These are phyloP conservation scores for Debaryomyces fabryi DNA, from an alignment of 1,139 yeast genomes.

Conservation along the genomic window DNA sequence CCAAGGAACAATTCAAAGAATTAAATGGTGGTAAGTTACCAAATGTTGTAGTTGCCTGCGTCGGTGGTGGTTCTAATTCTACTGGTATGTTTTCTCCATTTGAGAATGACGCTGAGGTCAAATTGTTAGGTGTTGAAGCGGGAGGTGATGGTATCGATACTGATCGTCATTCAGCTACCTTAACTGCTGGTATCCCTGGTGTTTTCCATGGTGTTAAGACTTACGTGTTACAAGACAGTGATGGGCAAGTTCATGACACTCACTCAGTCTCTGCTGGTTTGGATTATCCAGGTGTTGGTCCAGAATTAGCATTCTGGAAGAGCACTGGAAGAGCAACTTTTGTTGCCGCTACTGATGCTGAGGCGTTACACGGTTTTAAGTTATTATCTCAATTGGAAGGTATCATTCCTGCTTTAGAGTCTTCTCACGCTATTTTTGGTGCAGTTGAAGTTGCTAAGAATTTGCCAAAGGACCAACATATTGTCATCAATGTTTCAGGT, in stretches of 20 bases:
- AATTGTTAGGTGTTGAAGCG: conserved; percentile 93
- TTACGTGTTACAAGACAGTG: conserved; percentile 82
- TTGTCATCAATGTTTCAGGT: conserved; percentile 90
- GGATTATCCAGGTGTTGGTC: conserved; percentile 99
- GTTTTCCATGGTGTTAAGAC: conserved; percentile 98
- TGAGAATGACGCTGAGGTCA: conserved; percentile 75
- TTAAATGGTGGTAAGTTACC: conserved; percentile 83
- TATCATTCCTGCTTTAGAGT: conserved; percentile 96
- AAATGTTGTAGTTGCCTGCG: conserved; percentile 95
- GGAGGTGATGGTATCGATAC: conserved; percentile 98
- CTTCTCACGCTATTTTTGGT: conserved; percentile 94
- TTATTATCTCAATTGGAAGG: conserved; percentile 92
- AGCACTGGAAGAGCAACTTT: conserved; percentile 89
- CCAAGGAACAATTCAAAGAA: conserved; percentile 84
- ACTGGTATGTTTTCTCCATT: conserved; percentile 96
- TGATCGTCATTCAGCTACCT: conserved; percentile 85
- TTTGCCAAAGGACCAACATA: conserved; percentile 74
- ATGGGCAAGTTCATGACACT: conserved; percentile 97
- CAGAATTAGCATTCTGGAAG: conserved; percentile 96
- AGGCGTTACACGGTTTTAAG: conserved; percentile 89
- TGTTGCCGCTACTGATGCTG: conserved; percentile 89
- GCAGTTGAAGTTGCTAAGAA: conserved; percentile 88
- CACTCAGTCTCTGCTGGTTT: conserved; percentile 98
- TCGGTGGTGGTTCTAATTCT: conserved; percentile 98
- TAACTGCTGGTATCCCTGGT: conserved; percentile 92